A percentile compares a stretch with the other conserved stretches of the same genome.
Conservation (phyloP, 345 rosid genomes). For the Passiflora organensis region DNA sequence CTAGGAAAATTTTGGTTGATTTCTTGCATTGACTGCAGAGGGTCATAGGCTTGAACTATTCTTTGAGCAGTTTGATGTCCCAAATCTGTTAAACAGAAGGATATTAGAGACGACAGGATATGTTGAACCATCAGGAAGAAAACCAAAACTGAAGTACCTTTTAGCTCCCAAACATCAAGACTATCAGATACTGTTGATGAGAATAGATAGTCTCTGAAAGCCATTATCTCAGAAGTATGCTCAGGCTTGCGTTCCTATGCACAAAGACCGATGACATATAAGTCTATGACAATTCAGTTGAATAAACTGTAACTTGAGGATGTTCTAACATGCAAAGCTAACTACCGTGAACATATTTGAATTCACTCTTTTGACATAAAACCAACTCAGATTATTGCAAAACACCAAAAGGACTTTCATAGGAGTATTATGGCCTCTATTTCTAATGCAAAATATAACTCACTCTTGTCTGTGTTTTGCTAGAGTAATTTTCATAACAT, state of each 20-base stretch:
- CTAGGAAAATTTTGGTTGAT: conserved; percentile 97
- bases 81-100: conserved; percentile 53
- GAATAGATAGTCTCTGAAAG: conserved; percentile 83
- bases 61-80: conserved; percentile 99
- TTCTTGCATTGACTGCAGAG: conserved; percentile 93
- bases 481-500: too few species aligned
- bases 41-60: conserved; percentile 91
- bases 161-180: conserved; percentile 97
- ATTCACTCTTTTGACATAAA: background rate
- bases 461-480: too few species aligned
- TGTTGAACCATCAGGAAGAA: conserved; percentile 4
- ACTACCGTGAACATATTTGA: background rate
- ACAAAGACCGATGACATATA: background rate
- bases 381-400: too few species aligned
- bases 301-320: too few species aligned
- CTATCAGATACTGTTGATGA: conserved; percentile 90
- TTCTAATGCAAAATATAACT: too few species aligned
- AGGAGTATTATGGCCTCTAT: too few species aligned
- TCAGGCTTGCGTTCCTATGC: conserved; percentile 90
- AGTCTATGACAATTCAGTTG: too few species aligned
- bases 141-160: conserved; percentile 42
- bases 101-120: conserved; percentile 17
- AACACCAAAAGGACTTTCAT: too few species aligned
- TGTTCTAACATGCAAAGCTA: conserved; percentile 5
- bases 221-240: conserved; percentile 81